phyloP scores from a whole-genome alignment of 257 asterid genomes.

The Solanum clarkiae region DNA sequence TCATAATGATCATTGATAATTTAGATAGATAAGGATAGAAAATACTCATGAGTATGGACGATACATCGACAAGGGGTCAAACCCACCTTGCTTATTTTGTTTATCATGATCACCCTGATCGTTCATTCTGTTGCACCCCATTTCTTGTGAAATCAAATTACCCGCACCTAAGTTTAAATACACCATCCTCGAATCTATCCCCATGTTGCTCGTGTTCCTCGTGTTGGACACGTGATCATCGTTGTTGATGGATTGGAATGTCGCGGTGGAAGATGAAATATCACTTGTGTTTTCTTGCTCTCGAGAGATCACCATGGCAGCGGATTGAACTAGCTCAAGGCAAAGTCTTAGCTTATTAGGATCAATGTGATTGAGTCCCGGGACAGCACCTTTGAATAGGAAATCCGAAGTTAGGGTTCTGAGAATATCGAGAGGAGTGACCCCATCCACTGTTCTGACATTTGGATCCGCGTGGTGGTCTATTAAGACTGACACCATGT shows the following conservation, averaged over 20 bases:
- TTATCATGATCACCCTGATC: slow-evolving; percentile 28
- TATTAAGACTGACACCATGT: slow-evolving; percentile 87
- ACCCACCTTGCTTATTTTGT: slow-evolving; percentile 11
- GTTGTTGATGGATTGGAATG: slow-evolving; percentile 37
- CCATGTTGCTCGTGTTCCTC: slow-evolving; percentile 10
- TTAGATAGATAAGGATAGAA: not conserved
- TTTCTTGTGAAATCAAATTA: slow-evolving; percentile 9
- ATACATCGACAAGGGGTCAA: slow-evolving; percentile 26
- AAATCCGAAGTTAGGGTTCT: slow-evolving; percentile 95
- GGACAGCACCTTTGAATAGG: slow-evolving; percentile 80
- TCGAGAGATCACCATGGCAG: slow-evolving; percentile 79
- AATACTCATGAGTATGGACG: slow-evolving; percentile 26
- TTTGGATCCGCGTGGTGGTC: slow-evolving; percentile 96
- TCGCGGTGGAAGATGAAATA: slow-evolving; percentile 10
- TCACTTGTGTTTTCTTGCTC: slow-evolving; percentile 52
- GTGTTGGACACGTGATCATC: slow-evolving; percentile 28
- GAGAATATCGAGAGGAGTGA: slow-evolving; percentile 72
- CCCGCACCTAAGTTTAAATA: slow-evolving; percentile 53
- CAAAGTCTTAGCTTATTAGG: slow-evolving; percentile 84
- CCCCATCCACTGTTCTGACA: slow-evolving; percentile 59
- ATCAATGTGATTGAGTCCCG: slow-evolving; percentile 66
- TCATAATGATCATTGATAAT: not conserved
- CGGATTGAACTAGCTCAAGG: slow-evolving; percentile 81
- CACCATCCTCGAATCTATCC: slow-evolving; percentile 57
- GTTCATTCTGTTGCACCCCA: slow-evolving; percentile 21